Evolutionary conservation across 176 grass and related monocot species (phyloP), one percentile per base, ranked within the genome.

Genomic region (Hyparrhenia diplandra): DNA sequence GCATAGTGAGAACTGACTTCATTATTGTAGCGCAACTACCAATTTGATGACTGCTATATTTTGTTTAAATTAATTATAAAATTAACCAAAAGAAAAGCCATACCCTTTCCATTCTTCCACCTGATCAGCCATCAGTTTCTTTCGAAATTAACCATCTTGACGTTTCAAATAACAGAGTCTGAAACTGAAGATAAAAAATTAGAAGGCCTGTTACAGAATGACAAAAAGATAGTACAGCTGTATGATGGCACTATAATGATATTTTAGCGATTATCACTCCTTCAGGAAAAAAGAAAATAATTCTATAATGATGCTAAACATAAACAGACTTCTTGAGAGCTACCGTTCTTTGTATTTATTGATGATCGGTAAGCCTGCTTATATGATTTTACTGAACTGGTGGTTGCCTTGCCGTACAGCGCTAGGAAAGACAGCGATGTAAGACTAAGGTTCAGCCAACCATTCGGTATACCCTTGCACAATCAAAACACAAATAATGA

Each of bases 91-190:
- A 71, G 37, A 41, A 85, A 75, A 75, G 1, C 0, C 40, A 75
- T 85, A 97, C 94, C 51, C 84, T 83, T 93, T 97, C 94, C 94
- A 97, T 77, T 93, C 94, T 60, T 93, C 77, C 55, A 89, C 89
- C 69, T 93, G 90, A 89, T 93, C 89, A 43, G 61, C 84, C 84
- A 70, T 81, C 74, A 97, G 81, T 82, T 80, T 93, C 85, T 97
- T 97, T 69, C 94, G 24, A 97, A 93, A 70, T 97, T 97, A 47
- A 97, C 94, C 94, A 97, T 97, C 78, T 81, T 91, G 77, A 1
- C 16, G 35, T 82, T 64, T 89, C 66, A 85, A 85, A 43, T 40
- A 47, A 12, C 65, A 60, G 77, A 30, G 64, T 36, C 21, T 32
- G 27, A 66, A 81, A 59, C 27, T 30, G 64, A 81, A 71, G 8